Percentiles rank a stretch among this genome's conserved stretches.
These are phyloP conservation scores for Mycena rebaudengoi DNA, from an alignment of 768 basidiomycete species.

Conservation along the genomic window DNA sequence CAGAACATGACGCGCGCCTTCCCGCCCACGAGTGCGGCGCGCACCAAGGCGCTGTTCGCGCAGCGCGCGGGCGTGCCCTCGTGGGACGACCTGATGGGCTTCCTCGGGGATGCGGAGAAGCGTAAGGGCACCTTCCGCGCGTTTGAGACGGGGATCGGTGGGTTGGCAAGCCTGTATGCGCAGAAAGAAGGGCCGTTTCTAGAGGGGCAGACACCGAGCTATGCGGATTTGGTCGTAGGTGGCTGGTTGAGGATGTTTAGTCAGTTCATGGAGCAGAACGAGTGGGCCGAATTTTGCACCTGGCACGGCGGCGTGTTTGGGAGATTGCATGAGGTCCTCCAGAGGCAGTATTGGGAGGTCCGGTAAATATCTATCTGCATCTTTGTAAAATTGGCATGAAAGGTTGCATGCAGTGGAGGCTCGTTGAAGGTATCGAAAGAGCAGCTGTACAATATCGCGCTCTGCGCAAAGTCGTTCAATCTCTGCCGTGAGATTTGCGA, in stretches of 20 bases:
- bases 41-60: conserved; percentile 1
- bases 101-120: background rate
- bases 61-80: background rate
- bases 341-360: conserved; percentile 15
- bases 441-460: too few relatives aligned
- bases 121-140: background rate
- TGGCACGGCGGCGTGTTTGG: conserved; percentile 24
- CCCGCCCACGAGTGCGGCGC: conserved; percentile 2
- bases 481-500: too few relatives aligned
- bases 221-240: conserved; percentile 19
- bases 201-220: conserved; percentile 12
- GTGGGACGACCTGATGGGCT: conserved; percentile 14
- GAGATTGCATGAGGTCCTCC: conserved; percentile 13
- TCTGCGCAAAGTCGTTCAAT: too few relatives aligned
- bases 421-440: too few relatives aligned
- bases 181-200: conserved; percentile 17
- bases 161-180: conserved; percentile 5
- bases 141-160: background rate
- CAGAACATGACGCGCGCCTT: conserved; percentile 9
- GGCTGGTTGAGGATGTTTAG: conserved; percentile 12
- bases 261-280: conserved; percentile 3
- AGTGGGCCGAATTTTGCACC: conserved; percentile 14
- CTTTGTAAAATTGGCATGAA: too few relatives aligned
- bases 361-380: conserved; percentile 18
- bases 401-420: too few relatives aligned